A percentile compares a stretch with the other conserved stretches of the same genome.
phyloP scores from a whole-genome alignment of 371 early-diverging fungal species.

The Syncephalastrum monosporum region DNA sequence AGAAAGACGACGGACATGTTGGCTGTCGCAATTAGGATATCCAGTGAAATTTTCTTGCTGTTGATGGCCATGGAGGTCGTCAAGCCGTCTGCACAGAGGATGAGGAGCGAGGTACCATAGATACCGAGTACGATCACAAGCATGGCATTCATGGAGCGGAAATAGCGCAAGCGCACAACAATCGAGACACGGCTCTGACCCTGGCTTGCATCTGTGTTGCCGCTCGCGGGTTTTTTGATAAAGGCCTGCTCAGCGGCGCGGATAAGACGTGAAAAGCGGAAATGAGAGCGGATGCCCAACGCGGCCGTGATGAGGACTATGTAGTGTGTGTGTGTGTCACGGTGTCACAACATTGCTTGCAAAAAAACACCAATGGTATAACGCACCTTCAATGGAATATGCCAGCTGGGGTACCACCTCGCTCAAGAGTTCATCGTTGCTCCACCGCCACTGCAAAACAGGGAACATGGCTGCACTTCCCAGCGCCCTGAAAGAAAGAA shows the following conservation, averaged over 20 bases:
- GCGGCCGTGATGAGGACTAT: conserved; percentile 34
- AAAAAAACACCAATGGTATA: not conserved
- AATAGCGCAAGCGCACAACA: conserved; percentile 36
- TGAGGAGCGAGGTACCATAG: conserved; percentile 25
- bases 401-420: conserved; percentile 47
- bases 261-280: conserved; percentile 32
- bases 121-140: conserved; percentile 29
- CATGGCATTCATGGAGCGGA: conserved; percentile 48
- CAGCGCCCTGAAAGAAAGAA: conserved; percentile 28
- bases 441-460: conserved; percentile 42
- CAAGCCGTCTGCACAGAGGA: conserved; percentile 46
- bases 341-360: not conserved
- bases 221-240: conserved; percentile 5
- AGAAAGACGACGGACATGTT: conserved; percentile 32
- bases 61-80: conserved; percentile 19
- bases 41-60: conserved; percentile 34
- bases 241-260: not conserved
- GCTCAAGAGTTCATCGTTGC: conserved; percentile 22
- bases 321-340: not conserved
- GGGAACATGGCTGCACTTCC: conserved; percentile 44
- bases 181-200: not conserved
- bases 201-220: not conserved
- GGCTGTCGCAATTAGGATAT: conserved; percentile 33
- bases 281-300: conserved; percentile 42
- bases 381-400: conserved; percentile 39